A percentile compares a stretch with the other conserved stretches of the same genome.
phyloP scores from a whole-genome alignment of 208 protist species.

The Crithidia fasciculata region DNA sequence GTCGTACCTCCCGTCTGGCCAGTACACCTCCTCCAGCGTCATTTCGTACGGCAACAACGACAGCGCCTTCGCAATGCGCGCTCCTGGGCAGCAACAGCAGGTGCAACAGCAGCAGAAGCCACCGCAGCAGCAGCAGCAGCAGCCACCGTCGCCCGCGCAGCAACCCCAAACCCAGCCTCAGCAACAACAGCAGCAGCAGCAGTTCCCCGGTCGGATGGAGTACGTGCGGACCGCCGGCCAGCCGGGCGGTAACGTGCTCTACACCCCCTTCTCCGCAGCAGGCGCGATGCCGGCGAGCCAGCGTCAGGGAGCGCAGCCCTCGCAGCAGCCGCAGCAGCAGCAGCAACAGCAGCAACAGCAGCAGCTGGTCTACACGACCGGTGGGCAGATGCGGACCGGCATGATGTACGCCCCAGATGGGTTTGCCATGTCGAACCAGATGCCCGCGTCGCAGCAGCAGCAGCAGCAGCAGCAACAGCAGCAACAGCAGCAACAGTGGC shows the following conservation, averaged over 20 bases:
- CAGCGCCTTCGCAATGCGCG: background rate
- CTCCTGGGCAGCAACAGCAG: background rate
- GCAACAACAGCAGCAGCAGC: constrained; percentile 26
- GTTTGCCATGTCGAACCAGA: constrained; percentile 31
- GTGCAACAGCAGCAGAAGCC: constrained; percentile 6
- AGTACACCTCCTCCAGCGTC: constrained; percentile 29
- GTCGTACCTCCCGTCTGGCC: constrained; percentile 24
- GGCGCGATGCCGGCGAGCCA: constrained; percentile 22
- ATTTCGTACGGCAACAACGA: constrained; percentile 27
- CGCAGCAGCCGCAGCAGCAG: constrained; percentile 14
- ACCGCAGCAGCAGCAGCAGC: constrained; percentile 26
- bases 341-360: constrained; percentile 28
- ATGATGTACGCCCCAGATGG: constrained; percentile 33
- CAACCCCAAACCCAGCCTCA: constrained; percentile 22
- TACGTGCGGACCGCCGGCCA: constrained; percentile 21
- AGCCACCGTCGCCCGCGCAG: constrained; percentile 4
- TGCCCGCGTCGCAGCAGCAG: constrained; percentile 19
- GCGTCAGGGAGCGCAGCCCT: constrained; percentile 18
- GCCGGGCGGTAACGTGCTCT: constrained; percentile 19
- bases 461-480: constrained; percentile 27
- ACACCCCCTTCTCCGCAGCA: constrained; percentile 22
- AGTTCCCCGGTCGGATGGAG: constrained; percentile 23
- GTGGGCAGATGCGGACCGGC: constrained; percentile 24
- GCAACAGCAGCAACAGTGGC: constrained; percentile 33
- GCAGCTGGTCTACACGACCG: constrained; percentile 31